Evolutionary conservation across 106 monocot genomes (phyloP), one percentile per base, ranked within the genome.

Genomic region (Acorus gramineus): DNA sequence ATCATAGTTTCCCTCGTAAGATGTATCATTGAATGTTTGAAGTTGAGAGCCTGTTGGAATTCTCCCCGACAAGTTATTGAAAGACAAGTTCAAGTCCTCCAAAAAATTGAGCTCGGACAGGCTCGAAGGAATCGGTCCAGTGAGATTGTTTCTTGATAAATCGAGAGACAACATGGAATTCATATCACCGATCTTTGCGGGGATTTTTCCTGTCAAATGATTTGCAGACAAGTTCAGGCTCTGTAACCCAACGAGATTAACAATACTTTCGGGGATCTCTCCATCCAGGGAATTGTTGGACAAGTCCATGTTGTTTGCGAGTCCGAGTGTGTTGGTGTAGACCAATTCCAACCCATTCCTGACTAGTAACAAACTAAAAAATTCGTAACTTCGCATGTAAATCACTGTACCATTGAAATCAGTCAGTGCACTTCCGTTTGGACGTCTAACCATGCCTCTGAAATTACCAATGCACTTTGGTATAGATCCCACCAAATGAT

Each of bases 181-280:
- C 45, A 68, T 6, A 7, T 3, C 11, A 6, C 68, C 54, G n/a
- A 68, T 56, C 5, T 49, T 56, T n/a, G 47, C 57, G 2, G 57
- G 10, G 43, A 68, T 68, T 3, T 8, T 49, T 68, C 68, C 68
- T 10, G 47, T 48, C 4, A 68, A 44, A 14, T 68, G 56, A 48
- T 68, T 68, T 8, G 12, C 47, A 49, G 68, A 68, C 28, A 68
- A 14, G n/a, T 68, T 68, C 28, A 68, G 13, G 12, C 44, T 46
- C n/a, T 11, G 53, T 8, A 68, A 44, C 3, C 4, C 11, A 0
- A 12, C 2, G 7, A 68, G 68, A 28, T 68, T 68, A 4, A 10
- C 47, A 12, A 68, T 44, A 11, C 58, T 57, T 2, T 54, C 6
- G 2, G 68, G 68, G 6, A 68, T 68, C 4, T 49, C 11, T 11